Conservation (phyloP, 2,329 filamentous ascomycete genomes). For the Neofusicoccum laricinum region DNA sequence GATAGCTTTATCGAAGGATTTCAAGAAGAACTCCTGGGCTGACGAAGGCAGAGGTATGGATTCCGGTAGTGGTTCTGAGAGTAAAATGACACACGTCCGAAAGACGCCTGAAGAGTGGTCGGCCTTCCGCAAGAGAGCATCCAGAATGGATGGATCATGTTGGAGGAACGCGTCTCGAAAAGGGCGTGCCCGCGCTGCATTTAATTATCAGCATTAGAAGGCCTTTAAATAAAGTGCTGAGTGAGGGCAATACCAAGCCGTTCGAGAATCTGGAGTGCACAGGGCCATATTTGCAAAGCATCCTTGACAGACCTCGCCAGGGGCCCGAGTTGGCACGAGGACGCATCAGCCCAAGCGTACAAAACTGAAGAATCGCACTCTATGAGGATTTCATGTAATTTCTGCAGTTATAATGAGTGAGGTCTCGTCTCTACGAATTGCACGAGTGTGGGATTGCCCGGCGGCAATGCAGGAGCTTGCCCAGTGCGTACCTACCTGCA, state of each 20-base stretch:
- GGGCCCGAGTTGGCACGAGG: constrained; percentile 41
- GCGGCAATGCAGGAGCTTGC: constrained; percentile 21
- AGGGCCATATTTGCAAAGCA: constrained; percentile 50
- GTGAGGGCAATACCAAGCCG: constrained; percentile 42
- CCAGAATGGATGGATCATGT: constrained; percentile 30
- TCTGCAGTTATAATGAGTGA: constrained; percentile 24
- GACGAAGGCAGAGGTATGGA: constrained; percentile 30
- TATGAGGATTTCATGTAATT: constrained; percentile 34
- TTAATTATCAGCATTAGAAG: neutral
- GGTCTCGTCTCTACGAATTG: neutral
- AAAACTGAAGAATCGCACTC: constrained; percentile 36
- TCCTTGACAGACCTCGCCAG: constrained; percentile 44
- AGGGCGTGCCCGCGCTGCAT: neutral
- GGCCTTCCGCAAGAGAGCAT: constrained; percentile 33
- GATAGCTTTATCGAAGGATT: constrained; percentile 28
- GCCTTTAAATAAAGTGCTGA: too few species aligned
- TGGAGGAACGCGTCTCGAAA: constrained; percentile 31
- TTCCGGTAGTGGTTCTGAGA: constrained; percentile 31
- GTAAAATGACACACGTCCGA: constrained; percentile 29
- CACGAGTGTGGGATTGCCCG: neutral
- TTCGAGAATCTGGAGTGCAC: constrained; percentile 50
- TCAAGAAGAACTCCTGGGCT: constrained; percentile 34
- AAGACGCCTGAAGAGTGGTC: neutral
- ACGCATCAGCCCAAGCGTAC: constrained; percentile 44
- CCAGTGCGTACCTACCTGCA: constrained; percentile 38